Evolutionary conservation across 208 protist genomes (phyloP), one percentile per base, ranked within the genome.

Genomic region (Dictyostelium gargantuum): DNA sequence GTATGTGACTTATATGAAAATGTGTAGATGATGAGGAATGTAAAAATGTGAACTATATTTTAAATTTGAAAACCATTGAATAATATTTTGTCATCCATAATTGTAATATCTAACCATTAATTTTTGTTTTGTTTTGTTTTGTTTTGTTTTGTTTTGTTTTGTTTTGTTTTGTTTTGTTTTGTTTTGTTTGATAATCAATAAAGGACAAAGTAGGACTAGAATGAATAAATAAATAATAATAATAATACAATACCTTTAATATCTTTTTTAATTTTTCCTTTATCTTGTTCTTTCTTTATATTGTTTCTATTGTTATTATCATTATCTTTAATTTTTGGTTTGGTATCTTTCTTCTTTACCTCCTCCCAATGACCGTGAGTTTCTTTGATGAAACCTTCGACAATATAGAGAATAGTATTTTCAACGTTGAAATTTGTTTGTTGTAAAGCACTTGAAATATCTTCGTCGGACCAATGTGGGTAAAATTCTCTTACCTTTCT

Each of bases 401-500:
- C 26, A n/a, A 86, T 76, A 58, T 86, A 86, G n/a, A 13, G 26
- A 35, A 86, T 76, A 48, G 61, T 73, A 38, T 4, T 52, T 19
- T 86, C 29, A 48, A 48, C 46, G n/a, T 58, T 38, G 61, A 86
- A 86, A 35, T 48, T 21, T 35, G 44, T 44, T 40, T 86, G n/a
- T 61, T 54, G 38, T n/a, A 75, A 58, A 35, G 81, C 81, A 23
- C 23, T 63, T 38, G 76, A 3, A 63, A 86, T 61, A 76, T 86
- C 81, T 23, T 86, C 81, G 6, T 86, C 81, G n/a, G 77, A 84
- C 77, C 56, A 84, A 44, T 21, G 23, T 21, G 50, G 32, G 35
- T 29, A 70, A 68, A 86, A 19, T 1, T 86, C 81, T 76, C 46
- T 86, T 13, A 86, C 26, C 26, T 46, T 56, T 76, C 44, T 86